Evolutionary conservation across 805 yeast species (phyloP), one percentile per base, ranked within the genome.

Genomic region (Candida easanensis): DNA sequence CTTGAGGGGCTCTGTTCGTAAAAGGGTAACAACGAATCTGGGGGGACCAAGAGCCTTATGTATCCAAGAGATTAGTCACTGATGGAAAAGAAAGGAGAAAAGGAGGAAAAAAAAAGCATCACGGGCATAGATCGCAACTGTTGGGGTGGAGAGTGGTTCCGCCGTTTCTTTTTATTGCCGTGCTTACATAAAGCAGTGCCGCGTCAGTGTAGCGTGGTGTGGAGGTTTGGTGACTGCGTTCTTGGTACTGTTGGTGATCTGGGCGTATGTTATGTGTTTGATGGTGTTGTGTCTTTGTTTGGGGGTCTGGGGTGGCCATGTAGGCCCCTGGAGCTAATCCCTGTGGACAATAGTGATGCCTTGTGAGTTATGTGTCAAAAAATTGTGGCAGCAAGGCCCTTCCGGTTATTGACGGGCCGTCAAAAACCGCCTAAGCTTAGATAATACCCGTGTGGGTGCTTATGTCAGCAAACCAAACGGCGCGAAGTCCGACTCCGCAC

Each of bases 121-220:
- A 30, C 9, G 13, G 14, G 33, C 33, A n/a, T 9, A 23, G 11
- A 11, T 8, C 11, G 11, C 33, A 15, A 14, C 10, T 7, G 33
- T 13, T 32, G 35, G 19, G 35, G 33, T 8, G 19, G 33, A 27
- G 38, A 35, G 39, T 25, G 25, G 41, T 38, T 26, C 26, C 27
- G 37, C n/a, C 39, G 16, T 37, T 37, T 41, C 42, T 37, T 34
- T 45, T 40, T 41, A 23, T 39, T 44, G 45, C 45, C 45, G 41
- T 37, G 41, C 31, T 17, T 23, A 20, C 33, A 5, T 14, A 22
- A 20, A 21, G n/a, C 18, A 14, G 41, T 23, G 41, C 41, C 41
- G 41, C 19, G 32, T 26, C 28, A 10, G 17, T 18, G 6, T 14
- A 32, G 25, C 7, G 25, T n/a, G 8, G 15, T 30, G 18, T 13